Percentiles rank a stretch among this genome's conserved stretches.
phyloP scores from a whole-genome alignment of 1,284 basidiomycete genomes.

The Irpex lacteus region DNA sequence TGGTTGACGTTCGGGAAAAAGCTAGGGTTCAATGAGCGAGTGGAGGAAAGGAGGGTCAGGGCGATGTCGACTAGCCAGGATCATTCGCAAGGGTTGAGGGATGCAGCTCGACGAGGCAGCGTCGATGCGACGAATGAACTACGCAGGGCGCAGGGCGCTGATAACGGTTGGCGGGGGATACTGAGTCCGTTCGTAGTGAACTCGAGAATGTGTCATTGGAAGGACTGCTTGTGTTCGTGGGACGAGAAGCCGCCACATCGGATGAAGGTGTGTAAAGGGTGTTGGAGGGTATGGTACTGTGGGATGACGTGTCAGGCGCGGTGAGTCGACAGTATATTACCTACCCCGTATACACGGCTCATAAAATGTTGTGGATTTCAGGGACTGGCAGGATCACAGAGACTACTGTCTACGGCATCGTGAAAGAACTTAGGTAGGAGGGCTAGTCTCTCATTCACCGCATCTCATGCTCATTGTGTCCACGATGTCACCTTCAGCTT shows the following conservation, averaged over 20 bases:
- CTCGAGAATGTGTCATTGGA: neutral
- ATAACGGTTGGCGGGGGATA: neutral
- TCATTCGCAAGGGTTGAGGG: neutral
- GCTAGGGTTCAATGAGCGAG: neutral
- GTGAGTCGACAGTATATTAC: neutral
- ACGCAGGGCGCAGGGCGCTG: too few relatives aligned
- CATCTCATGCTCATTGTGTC: too few relatives aligned
- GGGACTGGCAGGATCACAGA: too few relatives aligned
- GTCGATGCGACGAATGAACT: too few relatives aligned
- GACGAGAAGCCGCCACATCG: neutral
- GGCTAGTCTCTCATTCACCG: too few relatives aligned
- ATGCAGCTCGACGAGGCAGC: neutral
- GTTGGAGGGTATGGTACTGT: constrained; percentile 2
- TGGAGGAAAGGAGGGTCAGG: neutral
- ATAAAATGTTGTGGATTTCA: too few relatives aligned
- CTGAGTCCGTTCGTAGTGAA: neutral
- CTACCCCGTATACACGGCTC: too few relatives aligned
- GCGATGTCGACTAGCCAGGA: neutral
- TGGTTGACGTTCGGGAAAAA: neutral
- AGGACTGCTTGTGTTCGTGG: neutral
- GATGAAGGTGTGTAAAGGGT: neutral
- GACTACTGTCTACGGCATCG: too few relatives aligned
- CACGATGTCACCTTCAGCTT: too few relatives aligned
- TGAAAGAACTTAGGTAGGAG: too few relatives aligned
- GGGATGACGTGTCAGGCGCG: neutral